Evolutionary conservation across 2,329 filamentous ascomycete species (phyloP), one percentile per base, ranked within the genome.

Genomic region (Penicillium sp.): DNA sequence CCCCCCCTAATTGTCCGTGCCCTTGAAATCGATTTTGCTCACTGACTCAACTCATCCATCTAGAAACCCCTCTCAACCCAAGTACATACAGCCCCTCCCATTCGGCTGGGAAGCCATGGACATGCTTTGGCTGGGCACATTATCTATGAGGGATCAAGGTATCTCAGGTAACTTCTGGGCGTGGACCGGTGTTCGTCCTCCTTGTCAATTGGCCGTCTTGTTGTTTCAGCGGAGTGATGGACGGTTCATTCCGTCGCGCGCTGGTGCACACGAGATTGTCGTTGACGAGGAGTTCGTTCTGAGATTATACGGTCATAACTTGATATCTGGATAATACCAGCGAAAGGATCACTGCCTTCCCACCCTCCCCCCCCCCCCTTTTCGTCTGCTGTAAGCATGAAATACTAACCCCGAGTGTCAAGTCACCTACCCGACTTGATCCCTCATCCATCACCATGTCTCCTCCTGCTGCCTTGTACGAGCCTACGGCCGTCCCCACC

Each of bases 271-370:
- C 13, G 11, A 42, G 8, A 43, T 35, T 34, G 40, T 25, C 42
- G 45, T 49, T 42, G 49, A 43, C 42, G 45, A 54, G 57, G 60
- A 18, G 62, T 62, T 70, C 65, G 68, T 70, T 71, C 71, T 73
- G 71, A 91, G 86, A 93, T 83, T 83, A 93, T 86, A 93, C 88
- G 87, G 88, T 85, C 77, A 77, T 75, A 89, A 91, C 87, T 91
- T 91, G 88, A 91, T 49, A 42, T 90, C 87, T 88, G 86, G 88
- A 90, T 91, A 91, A 93, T 93, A 88, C 88, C 86, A 90, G 90
- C 90, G 90, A 90, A 93, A 95, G 90, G 86, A 95, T 93, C 89
- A 94, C 29, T 95, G 88, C 88, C 80, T 80, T 79, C 75, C 75
- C 56, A 72, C 73, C 68, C 62, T 66, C 67, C 61, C 63, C 56